Evolutionary conservation across 2,329 filamentous ascomycete genomes (phyloP), one percentile per base, ranked within the genome.

Genomic region (Fusarium newnesense): DNA sequence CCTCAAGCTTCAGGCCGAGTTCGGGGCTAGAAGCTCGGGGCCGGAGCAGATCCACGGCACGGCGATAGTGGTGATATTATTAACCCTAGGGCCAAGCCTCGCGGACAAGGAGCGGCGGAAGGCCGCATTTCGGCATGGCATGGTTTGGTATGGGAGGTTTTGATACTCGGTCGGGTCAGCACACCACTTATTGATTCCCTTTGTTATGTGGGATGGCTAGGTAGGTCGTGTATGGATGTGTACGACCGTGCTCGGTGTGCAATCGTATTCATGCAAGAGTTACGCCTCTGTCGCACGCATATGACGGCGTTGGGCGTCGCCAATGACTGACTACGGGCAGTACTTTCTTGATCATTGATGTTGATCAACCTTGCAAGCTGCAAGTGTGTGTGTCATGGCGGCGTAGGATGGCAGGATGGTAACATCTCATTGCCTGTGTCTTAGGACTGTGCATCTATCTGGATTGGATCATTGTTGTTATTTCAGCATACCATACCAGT

Each of bases 1-100:
- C 72, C 72, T 74, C 72, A 74, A 67, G 57, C 72, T 75, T 74
- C 72, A 74, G 72, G 72, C 67, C 72, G 72, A 74, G 72, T 64
- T 74, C 72, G 72, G 72, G 72, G 72, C 72, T 70, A 62, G 54
- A 72, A 72, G 72, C 72, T 74, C 68, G 68, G 72, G 72, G 68
- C 68, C 60, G 64, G 68, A 69, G 53, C 44, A 62, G 60, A 72
- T 74, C 63, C 62, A 73, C 70, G 70, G 64, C 56, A 62, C 46
- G 47, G 53, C 56, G 47, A 67, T 44, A 64, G 40, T 50, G 64
- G 62, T 67, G 52, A 32, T 67, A 61, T 67, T 67, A 67, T 54
- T 66, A 57, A 54, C 49, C 49, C 64, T 59, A 47, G 59, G 46
- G 52, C 40, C 71, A 71, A 72, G 60, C 46, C 36, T 52, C 32